Conservation (phyloP, 495 filamentous ascomycete species). For the Choiromyces venosus region DNA sequence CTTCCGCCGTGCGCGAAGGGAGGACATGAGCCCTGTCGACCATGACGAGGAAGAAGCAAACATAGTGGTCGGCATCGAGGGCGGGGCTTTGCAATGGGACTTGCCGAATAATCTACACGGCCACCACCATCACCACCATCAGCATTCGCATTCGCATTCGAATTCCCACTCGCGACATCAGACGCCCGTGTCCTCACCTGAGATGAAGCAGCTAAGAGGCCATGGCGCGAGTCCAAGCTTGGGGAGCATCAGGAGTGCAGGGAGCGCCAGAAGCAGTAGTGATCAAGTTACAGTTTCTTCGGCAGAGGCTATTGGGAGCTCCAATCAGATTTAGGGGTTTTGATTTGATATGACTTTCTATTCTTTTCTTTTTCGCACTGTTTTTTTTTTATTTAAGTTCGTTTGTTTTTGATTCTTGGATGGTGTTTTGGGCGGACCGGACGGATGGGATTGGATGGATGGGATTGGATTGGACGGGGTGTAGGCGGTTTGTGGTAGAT, state of each 20-base stretch:
- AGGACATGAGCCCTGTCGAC: slow-evolving; percentile 30
- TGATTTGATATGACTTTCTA: too few relatives aligned
- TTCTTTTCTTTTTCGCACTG: not conserved
- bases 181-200: not conserved
- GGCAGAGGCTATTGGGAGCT: slow-evolving; percentile 30
- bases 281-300: slow-evolving; percentile 17
- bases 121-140: slow-evolving; percentile 23
- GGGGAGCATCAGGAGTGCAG: slow-evolving; percentile 25
- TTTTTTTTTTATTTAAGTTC: not conserved
- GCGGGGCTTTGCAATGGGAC: slow-evolving; percentile 25
- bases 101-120: slow-evolving; percentile 21
- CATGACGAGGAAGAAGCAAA: slow-evolving; percentile 26
- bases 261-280: slow-evolving; percentile 13
- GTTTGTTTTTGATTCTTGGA: slow-evolving; percentile 1
- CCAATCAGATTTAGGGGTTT: slow-evolving; percentile 20
- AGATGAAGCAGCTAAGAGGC: slow-evolving; percentile 31
- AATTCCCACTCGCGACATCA: not conserved
- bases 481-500: slow-evolving; percentile 27
- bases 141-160: not conserved
- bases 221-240: slow-evolving; percentile 29
- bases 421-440: slow-evolving; percentile 1
- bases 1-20: slow-evolving; percentile 12
- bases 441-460: not conserved
- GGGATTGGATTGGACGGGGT: slow-evolving; percentile 11
- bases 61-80: slow-evolving; percentile 29